Evolutionary conservation across 2,329 filamentous ascomycete genomes (phyloP).

Genomic region (Paraphoma sp.): DNA sequence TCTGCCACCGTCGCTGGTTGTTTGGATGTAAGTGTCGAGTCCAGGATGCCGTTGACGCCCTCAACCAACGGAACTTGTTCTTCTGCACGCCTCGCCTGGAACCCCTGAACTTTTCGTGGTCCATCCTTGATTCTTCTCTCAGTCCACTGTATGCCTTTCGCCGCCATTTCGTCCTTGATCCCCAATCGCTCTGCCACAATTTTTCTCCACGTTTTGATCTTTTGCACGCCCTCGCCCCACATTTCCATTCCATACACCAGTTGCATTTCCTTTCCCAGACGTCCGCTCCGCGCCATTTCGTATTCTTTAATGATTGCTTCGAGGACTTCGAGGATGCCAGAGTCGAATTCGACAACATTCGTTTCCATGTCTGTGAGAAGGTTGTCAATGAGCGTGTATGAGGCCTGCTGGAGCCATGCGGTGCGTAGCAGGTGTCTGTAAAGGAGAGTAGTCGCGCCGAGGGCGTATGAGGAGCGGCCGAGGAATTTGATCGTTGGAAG

Average conservation of each 20-base stretch:
- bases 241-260: slow-evolving; percentile 46
- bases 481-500: slow-evolving; percentile 72
- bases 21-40: too few relatives aligned
- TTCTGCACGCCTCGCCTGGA: background rate
- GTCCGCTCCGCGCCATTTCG: slow-evolving; percentile 26
- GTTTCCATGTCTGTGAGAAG: slow-evolving; percentile 71
- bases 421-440: slow-evolving; percentile 72
- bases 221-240: slow-evolving; percentile 35
- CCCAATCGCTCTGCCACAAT: slow-evolving; percentile 39
- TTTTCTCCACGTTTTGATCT: slow-evolving; percentile 40
- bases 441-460: slow-evolving; percentile 73
- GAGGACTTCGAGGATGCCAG: slow-evolving; percentile 52
- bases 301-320: slow-evolving; percentile 41
- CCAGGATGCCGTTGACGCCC: too few relatives aligned
- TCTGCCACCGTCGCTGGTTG: too few relatives aligned
- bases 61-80: too few relatives aligned
- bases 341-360: slow-evolving; percentile 65
- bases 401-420: slow-evolving; percentile 67
- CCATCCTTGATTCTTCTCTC: background rate
- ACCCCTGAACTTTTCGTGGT: too few relatives aligned
- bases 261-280: slow-evolving; percentile 32
- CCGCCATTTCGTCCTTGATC: background rate
- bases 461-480: slow-evolving; percentile 72
- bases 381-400: slow-evolving; percentile 62
- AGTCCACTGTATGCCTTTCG: background rate